Percentiles rank a stretch among this genome's conserved stretches.
Evolutionary conservation across 441 rosid genomes (phyloP).

Genomic region (Rhodomyrtus psidioides): DNA sequence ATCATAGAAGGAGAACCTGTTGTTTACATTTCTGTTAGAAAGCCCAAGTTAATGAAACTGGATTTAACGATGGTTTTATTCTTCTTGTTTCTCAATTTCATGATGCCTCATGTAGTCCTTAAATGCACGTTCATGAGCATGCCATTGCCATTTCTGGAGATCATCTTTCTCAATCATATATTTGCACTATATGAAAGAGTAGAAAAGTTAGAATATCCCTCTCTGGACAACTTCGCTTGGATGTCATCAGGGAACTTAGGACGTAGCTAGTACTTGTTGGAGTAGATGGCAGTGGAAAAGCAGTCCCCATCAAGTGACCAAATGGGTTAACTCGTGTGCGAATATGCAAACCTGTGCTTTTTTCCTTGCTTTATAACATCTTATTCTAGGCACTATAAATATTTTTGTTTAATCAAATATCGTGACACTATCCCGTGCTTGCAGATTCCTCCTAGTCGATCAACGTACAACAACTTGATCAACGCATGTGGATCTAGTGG

Average conservation of each 20-base stretch:
- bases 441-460: constrained; percentile 90
- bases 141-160: not conserved
- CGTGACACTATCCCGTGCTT: constrained; percentile 15
- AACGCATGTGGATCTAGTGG: constrained; percentile 96
- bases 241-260: not conserved
- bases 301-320: not conserved
- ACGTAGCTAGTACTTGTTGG: not conserved
- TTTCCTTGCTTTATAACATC: not conserved
- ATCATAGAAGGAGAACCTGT: not conserved
- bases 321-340: not conserved
- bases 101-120: not conserved
- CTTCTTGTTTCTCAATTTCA: not conserved
- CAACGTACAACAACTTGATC: constrained; percentile 81
- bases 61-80: not conserved
- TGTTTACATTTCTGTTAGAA: not conserved
- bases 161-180: not conserved
- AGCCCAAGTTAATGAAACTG: not conserved
- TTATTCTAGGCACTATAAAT: not conserved
- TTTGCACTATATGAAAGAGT: not conserved
- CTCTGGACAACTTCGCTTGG: not conserved
- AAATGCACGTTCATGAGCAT: not conserved
- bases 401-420: not conserved
- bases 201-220: not conserved
- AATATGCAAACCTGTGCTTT: not conserved
- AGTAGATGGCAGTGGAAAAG: not conserved